These are phyloP conservation scores for Pittosporum tobira DNA, from an alignment of 129 eudicot species.

Conservation along the genomic window DNA sequence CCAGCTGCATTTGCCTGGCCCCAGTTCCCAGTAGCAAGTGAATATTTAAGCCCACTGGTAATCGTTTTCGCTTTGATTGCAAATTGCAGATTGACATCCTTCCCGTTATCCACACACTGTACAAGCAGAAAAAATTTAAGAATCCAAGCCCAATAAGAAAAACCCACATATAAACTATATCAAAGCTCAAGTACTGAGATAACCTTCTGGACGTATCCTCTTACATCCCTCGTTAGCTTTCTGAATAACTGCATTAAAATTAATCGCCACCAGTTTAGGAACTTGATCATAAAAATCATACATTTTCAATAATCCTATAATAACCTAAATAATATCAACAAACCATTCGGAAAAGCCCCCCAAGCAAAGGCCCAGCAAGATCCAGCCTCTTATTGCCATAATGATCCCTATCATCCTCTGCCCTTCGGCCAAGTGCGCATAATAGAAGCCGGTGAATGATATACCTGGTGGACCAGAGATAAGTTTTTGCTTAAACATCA, in stretches of 20 bases:
- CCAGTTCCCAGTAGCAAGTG: constrained; percentile 82
- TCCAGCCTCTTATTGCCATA: constrained; percentile 63
- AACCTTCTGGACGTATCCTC: constrained; percentile 57
- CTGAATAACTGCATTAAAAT: constrained; percentile 41
- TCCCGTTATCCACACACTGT: constrained; percentile 60
- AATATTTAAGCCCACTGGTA: constrained; percentile 63
- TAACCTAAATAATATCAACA: too few relatives aligned
- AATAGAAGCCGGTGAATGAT: constrained; percentile 59
- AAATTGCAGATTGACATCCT: constrained; percentile 61
- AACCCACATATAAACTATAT: neutral
- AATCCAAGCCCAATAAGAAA: neutral
- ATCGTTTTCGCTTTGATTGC: constrained; percentile 67
- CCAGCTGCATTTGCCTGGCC: constrained; percentile 79
- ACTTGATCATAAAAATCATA: neutral
- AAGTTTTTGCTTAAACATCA: neutral
- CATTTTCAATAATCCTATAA: too few relatives aligned
- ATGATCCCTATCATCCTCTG: constrained; percentile 72
- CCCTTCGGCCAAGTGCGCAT: constrained; percentile 62
- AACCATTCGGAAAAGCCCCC: constrained; percentile 52
- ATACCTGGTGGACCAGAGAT: constrained; percentile 25
- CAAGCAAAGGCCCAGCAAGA: constrained; percentile 73
- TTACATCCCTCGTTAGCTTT: constrained; percentile 56
- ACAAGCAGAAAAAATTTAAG: neutral
- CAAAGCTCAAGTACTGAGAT: neutral
- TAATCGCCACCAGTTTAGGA: neutral